Percentiles rank a stretch among this genome's conserved stretches.
These are phyloP conservation scores for Samsoniella hepiali DNA, from an alignment of 2,329 filamentous ascomycete genomes.

Conservation along the genomic window DNA sequence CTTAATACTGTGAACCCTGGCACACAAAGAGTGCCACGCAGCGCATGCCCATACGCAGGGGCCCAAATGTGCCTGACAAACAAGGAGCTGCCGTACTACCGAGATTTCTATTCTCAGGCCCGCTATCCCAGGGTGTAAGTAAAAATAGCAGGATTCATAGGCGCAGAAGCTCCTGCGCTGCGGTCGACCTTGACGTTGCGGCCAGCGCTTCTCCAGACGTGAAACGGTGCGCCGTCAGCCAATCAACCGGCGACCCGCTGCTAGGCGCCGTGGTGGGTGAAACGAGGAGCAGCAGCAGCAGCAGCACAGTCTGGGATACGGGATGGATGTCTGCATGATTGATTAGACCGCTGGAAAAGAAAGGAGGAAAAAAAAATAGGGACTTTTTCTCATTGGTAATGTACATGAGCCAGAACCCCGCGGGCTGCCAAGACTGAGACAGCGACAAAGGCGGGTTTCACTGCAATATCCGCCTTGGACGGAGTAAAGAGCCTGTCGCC, in stretches of 20 bases:
- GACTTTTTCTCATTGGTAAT: neutral
- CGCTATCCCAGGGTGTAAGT: neutral
- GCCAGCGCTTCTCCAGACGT: constrained; percentile 12
- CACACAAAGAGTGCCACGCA: neutral
- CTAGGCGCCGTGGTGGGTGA: constrained; percentile 15
- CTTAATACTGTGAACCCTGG: constrained; percentile 8
- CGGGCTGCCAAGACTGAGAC: no score
- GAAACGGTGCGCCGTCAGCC: constrained; percentile 12
- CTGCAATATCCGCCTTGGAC: neutral
- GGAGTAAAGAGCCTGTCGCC: no score
- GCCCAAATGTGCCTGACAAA: neutral
- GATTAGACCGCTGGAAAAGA: no score
- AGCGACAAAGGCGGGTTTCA: neutral
- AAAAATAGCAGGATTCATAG: constrained; percentile 7
- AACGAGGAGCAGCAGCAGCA: neutral
- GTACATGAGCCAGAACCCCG: neutral
- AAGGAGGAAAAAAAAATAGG: neutral
- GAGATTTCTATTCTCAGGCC: no score
- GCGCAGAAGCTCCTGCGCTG: neutral
- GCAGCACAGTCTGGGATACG: neutral
- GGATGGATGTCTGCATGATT: neutral
- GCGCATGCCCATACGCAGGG: neutral
- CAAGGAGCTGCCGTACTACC: neutral
- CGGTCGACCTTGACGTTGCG: constrained; percentile 7
- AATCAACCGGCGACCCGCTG: neutral